phyloP scores from a whole-genome alignment of 1,284 basidiomycete species.

The Pseudozyma pruni region DNA sequence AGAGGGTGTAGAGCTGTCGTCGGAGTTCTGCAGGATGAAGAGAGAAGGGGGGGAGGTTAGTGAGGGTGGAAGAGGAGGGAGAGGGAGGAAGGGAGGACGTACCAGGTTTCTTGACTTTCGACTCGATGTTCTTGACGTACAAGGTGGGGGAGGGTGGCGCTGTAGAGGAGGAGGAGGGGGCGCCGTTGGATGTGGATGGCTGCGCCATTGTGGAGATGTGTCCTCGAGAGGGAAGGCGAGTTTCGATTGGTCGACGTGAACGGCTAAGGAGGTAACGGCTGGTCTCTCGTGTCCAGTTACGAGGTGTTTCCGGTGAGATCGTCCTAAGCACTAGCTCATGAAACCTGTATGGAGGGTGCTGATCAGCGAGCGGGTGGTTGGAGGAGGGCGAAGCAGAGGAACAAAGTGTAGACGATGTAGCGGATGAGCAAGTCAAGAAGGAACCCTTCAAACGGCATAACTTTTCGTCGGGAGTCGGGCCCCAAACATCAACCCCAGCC shows the following conservation, averaged over 20 bases:
- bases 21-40: constrained; percentile 76
- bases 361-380: no score
- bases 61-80: background rate
- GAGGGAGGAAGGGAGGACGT: constrained; percentile 42
- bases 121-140: constrained; percentile 93
- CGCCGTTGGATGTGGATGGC: constrained; percentile 11
- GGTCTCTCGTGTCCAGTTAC: no score
- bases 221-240: no score
- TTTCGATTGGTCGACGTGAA: no score
- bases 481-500: no score
- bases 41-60: constrained; percentile 8
- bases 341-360: no score
- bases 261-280: no score
- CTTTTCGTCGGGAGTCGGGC: constrained; percentile 11
- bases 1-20: constrained; percentile 85
- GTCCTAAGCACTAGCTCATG: no score
- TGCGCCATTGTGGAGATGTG: constrained; percentile 6
- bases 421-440: no score
- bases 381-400: background rate
- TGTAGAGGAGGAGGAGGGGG: background rate
- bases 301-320: no score
- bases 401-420: background rate
- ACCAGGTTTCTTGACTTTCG: constrained; percentile 88
- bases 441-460: no score
- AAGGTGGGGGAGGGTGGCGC: constrained; percentile 81